These are phyloP conservation scores for Acer campestre DNA, from an alignment of 345 rosid species.

Conservation along the genomic window DNA sequence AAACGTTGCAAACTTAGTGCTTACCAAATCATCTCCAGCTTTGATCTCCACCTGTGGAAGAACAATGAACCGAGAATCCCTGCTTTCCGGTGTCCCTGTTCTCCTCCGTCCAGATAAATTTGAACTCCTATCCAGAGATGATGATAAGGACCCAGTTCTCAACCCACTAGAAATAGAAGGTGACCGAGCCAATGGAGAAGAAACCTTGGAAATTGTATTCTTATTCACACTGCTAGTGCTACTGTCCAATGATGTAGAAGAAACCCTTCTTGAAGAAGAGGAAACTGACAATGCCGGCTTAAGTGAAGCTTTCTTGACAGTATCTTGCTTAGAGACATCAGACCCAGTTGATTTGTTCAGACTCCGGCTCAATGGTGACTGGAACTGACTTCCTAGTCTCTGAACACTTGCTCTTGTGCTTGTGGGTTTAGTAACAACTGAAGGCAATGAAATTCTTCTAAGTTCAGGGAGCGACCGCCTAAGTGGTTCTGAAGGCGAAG, in stretches of 20 bases:
- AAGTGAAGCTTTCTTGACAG: constrained; percentile 45
- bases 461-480: constrained; percentile 84
- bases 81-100: constrained; percentile 63
- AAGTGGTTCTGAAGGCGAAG: constrained; percentile 46
- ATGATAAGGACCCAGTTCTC: constrained; percentile 59
- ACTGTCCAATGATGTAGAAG: constrained; percentile 70
- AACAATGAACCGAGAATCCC: constrained; percentile 74
- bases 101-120: constrained; percentile 69
- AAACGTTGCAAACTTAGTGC: constrained; percentile 21
- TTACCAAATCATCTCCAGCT: constrained; percentile 94
- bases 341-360: constrained; percentile 55
- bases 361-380: constrained; percentile 51
- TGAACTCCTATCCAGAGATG: constrained; percentile 68
- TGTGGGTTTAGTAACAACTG: constrained; percentile 54
- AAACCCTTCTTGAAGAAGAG: constrained; percentile 54
- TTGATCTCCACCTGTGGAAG: constrained; percentile 94
- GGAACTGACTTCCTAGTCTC: constrained; percentile 54
- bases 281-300: constrained; percentile 53
- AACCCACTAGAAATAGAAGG: constrained; percentile 72
- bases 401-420: constrained; percentile 41
- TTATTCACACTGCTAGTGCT: constrained; percentile 54
- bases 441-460: constrained; percentile 75
- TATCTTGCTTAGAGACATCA: constrained; percentile 47
- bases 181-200: constrained; percentile 64
- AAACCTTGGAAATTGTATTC: constrained; percentile 59